These are phyloP conservation scores for Teratosphaeria destructans DNA, from an alignment of 2,329 filamentous ascomycete species.

Conservation along the genomic window DNA sequence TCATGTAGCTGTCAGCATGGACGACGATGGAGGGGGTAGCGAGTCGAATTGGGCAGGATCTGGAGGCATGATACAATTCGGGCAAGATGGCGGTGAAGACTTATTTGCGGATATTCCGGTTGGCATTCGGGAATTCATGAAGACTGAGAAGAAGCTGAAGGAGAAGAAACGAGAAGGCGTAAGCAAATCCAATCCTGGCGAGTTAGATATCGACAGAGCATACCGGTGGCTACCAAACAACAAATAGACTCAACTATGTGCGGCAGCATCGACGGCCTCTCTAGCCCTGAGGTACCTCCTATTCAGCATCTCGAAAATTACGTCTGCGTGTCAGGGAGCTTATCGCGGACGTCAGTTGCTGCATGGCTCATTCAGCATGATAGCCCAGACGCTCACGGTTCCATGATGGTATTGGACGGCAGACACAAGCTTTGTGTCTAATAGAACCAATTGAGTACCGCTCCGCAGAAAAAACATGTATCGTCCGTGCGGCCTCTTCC, in stretches of 20 bases:
- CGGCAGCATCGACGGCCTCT: too few species aligned
- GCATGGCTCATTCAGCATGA: too few species aligned
- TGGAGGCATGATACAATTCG: slow-evolving; percentile 2
- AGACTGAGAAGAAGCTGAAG: slow-evolving; percentile 82
- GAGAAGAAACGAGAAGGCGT: slow-evolving; percentile 39
- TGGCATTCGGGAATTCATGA: slow-evolving; percentile 95
- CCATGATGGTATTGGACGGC: too few species aligned
- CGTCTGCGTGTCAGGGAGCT: too few species aligned
- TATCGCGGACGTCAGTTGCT: too few species aligned
- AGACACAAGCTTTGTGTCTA: too few species aligned
- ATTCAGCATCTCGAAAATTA: too few species aligned
- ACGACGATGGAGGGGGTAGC: slow-evolving; percentile 70
- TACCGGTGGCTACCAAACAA: neutral
- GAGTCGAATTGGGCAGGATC: slow-evolving; percentile 52
- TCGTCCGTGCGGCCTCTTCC: too few species aligned
- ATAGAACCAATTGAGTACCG: too few species aligned
- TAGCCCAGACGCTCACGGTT: too few species aligned
- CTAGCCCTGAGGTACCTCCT: too few species aligned
- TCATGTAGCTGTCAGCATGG: slow-evolving; percentile 53
- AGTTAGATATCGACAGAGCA: neutral
- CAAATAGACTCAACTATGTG: neutral
- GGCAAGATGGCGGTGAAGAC: slow-evolving; percentile 41
- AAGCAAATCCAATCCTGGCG: neutral
- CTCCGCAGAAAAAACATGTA: too few species aligned
- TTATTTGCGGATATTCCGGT: slow-evolving; percentile 76